These are phyloP conservation scores for Globisporangium lucens DNA, from an alignment of 352 stramenopile genomes.

Conservation along the genomic window DNA sequence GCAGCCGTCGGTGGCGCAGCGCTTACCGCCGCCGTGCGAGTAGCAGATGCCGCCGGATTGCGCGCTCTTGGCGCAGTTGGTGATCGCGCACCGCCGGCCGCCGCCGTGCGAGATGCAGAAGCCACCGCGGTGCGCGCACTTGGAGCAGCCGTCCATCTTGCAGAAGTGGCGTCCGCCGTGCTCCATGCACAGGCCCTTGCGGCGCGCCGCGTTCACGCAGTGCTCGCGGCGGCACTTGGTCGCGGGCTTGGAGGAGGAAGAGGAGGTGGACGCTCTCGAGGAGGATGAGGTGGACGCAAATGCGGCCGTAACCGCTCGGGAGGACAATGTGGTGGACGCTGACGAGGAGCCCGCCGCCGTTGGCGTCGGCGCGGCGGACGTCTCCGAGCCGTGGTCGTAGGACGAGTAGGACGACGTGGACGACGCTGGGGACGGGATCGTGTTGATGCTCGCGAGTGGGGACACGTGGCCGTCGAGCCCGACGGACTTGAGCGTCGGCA, in stretches of 20 bases:
- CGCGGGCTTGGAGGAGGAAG: slow-evolving; percentile 4
- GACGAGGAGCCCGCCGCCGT: background rate
- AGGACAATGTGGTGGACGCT: background rate
- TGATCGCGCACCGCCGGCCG: slow-evolving; percentile 67
- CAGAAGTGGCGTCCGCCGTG: slow-evolving; percentile 85
- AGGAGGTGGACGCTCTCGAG: slow-evolving; percentile 19
- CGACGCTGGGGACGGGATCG: slow-evolving; percentile 9
- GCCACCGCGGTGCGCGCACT: slow-evolving; percentile 77
- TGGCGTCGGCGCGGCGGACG: background rate
- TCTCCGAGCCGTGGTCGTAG: slow-evolving; percentile 11
- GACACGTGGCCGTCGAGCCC: slow-evolving; percentile 7
- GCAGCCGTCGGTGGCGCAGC: slow-evolving; percentile 69
- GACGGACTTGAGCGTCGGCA: slow-evolving; percentile 12
- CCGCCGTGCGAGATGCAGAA: slow-evolving; percentile 83
- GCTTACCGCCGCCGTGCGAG: slow-evolving; percentile 81
- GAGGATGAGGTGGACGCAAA: slow-evolving; percentile 10
- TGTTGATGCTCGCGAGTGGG: background rate
- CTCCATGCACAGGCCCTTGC: slow-evolving; percentile 85
- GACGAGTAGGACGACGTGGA: slow-evolving; percentile 20
- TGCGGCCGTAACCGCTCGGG: background rate
- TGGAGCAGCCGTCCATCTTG: slow-evolving; percentile 79
- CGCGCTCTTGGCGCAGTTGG: slow-evolving; percentile 73
- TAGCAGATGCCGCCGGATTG: slow-evolving; percentile 84
- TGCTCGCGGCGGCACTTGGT: slow-evolving; percentile 60
- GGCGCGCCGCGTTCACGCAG: slow-evolving; percentile 66